These are phyloP conservation scores for Thuja plicata DNA, from an alignment of 83 land plant species.

Conservation along the genomic window DNA sequence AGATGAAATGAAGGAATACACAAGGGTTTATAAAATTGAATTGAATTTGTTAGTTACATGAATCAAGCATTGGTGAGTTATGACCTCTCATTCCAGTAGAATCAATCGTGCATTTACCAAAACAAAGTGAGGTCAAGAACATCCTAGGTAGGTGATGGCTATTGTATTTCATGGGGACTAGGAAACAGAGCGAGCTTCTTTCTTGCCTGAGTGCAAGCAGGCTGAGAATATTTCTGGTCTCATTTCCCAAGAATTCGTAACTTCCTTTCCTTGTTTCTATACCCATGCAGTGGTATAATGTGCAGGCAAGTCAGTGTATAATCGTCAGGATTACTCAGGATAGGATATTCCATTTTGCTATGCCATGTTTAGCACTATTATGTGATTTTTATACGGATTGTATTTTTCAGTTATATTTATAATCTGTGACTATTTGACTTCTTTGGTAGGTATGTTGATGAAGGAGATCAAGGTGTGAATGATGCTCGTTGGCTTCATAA, in stretches of 20 bases:
- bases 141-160: not conserved
- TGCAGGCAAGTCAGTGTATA: not conserved
- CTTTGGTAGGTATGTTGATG: conserved; percentile 48
- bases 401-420: not conserved
- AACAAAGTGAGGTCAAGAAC: not conserved
- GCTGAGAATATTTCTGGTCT: not conserved
- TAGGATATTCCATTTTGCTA: not conserved
- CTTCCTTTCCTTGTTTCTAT: not conserved
- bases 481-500: conserved; percentile 63
- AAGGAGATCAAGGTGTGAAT: conserved; percentile 72
- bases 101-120: not conserved
- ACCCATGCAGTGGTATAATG: not conserved
- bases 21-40: not conserved
- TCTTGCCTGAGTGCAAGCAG: not conserved
- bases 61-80: not conserved
- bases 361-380: not conserved
- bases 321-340: not conserved
- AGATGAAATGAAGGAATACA: not conserved
- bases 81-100: not conserved
- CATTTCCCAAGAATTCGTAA: not conserved
- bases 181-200: not conserved
- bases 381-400: not conserved
- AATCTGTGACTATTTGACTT: not conserved
- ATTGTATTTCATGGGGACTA: not conserved
- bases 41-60: not conserved